Conservation (phyloP, 768 basidiomycete species). For the Agaricus blazei region DNA sequence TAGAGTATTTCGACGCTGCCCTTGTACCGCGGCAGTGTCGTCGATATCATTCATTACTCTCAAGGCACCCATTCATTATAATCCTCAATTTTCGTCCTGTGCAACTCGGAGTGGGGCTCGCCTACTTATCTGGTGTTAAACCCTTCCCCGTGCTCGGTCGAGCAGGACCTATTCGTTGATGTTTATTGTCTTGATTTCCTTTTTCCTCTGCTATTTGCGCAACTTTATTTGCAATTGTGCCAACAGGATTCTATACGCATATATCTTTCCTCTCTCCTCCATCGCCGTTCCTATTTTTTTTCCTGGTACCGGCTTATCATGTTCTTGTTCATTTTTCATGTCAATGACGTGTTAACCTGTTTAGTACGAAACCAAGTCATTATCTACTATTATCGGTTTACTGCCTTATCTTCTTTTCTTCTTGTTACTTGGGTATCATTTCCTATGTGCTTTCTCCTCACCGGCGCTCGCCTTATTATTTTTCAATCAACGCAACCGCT, state of each 20-base stretch:
- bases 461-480: not conserved
- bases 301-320: not conserved
- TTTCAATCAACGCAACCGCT: not conserved
- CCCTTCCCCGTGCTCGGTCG: not conserved
- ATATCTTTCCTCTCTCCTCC: not conserved
- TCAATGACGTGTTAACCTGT: slow-evolving; percentile 7
- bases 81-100: not conserved
- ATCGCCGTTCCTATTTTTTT: not conserved
- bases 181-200: slow-evolving; percentile 6
- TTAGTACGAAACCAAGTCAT: slow-evolving; percentile 8
- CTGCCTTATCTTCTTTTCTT: slow-evolving; percentile 4
- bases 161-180: not conserved
- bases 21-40: not conserved
- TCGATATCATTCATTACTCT: not conserved
- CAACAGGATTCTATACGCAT: slow-evolving; percentile 3
- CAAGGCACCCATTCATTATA: not conserved
- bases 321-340: slow-evolving; percentile 8
- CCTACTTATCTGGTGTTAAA: not conserved
- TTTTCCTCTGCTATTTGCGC: not conserved
- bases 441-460: not conserved
- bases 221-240: slow-evolving; percentile 6
- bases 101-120: not conserved
- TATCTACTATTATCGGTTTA: slow-evolving; percentile 8
- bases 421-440: slow-evolving; percentile 2
- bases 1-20: not conserved